Evolutionary conservation across 2,329 filamentous ascomycete genomes (phyloP), one percentile per base, ranked within the genome.

Genomic region (Endothia cerciana): DNA sequence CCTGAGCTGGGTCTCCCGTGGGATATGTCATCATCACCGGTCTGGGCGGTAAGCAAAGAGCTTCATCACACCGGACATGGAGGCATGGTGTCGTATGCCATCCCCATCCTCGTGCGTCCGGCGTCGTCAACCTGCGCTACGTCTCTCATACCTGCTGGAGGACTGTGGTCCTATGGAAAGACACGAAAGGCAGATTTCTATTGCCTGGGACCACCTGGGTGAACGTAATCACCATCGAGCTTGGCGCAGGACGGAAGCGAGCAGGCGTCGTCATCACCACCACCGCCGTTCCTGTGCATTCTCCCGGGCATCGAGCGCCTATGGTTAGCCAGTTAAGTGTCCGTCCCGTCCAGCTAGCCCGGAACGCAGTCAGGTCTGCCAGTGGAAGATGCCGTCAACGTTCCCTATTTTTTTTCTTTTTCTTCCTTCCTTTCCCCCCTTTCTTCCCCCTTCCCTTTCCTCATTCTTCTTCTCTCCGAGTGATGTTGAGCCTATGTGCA

Each of bases 231-330:
- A 62, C 60, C 40, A 41, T 30, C 56, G 36, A 28, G 56, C 56
- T 59, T 43, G 56, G 56, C 40, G 56, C 56, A n/a, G 38, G n/a
- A 41, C n/a, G 17, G 45, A 45, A 41, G 41, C 45, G 17, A 36
- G 45, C 60, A 51, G 43, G 47, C 60, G 60, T 62, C 60, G 60
- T 62, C 60, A 62, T 62, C 60, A 49, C 11, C 58, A 60, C 11
- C 41, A 19, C 19, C 45, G 5, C 33, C 53, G 30, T 11, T 60
- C 25, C 13, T 25, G 38, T 60, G 40, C 41, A 38, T 58, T 22
- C 13, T 45, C 38, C 57, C 40, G 38, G 36, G 57, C 22, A 45
- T 17, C 57, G 10, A 59, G 33, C 36, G n/a, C 33, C n/a, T 36
- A n/a, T 38, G 30, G 28, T 25, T 28, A 55, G 51, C 19, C 25